These are phyloP conservation scores for Exsudoporus frostii DNA, from an alignment of 768 basidiomycete species.

Conservation along the genomic window DNA sequence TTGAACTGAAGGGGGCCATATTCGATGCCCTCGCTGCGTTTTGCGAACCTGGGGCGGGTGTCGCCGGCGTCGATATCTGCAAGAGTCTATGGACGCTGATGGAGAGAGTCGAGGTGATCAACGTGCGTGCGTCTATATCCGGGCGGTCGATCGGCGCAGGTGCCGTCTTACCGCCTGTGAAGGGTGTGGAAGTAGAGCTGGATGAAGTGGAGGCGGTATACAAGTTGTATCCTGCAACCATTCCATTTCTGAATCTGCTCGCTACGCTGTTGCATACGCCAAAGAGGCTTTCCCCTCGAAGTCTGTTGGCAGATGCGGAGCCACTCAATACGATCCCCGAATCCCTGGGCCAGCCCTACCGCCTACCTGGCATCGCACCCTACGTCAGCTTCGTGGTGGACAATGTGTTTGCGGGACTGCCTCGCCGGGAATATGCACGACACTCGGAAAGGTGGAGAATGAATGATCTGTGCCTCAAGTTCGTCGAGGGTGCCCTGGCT, in stretches of 20 bases:
- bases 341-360: slow-evolving; percentile 73
- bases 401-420: slow-evolving; percentile 78
- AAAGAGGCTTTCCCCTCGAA: slow-evolving; percentile 63
- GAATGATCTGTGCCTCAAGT: slow-evolving; percentile 80
- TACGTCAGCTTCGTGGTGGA: slow-evolving; percentile 88
- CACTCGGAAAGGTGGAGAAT: slow-evolving; percentile 82
- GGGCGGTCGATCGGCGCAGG: slow-evolving; percentile 27
- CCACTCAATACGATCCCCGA: slow-evolving; percentile 77
- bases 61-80: slow-evolving; percentile 73
- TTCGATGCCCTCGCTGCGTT: slow-evolving; percentile 82
- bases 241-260: slow-evolving; percentile 82
- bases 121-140: slow-evolving; percentile 52
- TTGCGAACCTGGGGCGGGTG: slow-evolving; percentile 75
- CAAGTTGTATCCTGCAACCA: slow-evolving; percentile 82
- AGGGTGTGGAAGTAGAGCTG: slow-evolving; percentile 83
- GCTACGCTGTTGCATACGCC: slow-evolving; percentile 81
- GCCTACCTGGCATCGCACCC: slow-evolving; percentile 75
- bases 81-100: slow-evolving; percentile 79
- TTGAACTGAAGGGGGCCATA: slow-evolving; percentile 86
- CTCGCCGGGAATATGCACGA: slow-evolving; percentile 68
- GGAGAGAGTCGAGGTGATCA: slow-evolving; percentile 82
- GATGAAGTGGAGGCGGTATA: slow-evolving; percentile 82
- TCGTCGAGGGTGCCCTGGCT: slow-evolving; percentile 79
- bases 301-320: slow-evolving; percentile 55
- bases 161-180: slow-evolving; percentile 47